A percentile compares a stretch with the other conserved stretches of the same genome.
Evolutionary conservation across 805 yeast genomes (phyloP).

Genomic region (Kluyveromyces wickerhamii): DNA sequence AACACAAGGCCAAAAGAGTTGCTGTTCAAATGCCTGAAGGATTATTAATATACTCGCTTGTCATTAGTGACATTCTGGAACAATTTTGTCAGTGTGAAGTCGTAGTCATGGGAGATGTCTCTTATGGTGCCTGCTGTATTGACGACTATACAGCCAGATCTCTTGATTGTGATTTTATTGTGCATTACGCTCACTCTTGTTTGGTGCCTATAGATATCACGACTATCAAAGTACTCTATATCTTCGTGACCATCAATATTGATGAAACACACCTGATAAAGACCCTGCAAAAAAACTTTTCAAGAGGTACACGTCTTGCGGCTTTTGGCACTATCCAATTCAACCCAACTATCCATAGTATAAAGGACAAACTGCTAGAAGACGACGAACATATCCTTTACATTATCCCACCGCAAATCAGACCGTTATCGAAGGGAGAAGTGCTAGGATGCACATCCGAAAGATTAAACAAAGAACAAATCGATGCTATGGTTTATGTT

Average conservation of each 20-base stretch:
- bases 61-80: conserved; percentile 85
- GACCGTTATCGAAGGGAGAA: conserved; percentile 91
- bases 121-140: conserved; percentile 97
- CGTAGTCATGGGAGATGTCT: conserved; percentile 95
- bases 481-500: conserved; percentile 77
- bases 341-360: conserved; percentile 85
- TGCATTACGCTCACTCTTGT: conserved; percentile 97
- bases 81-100: conserved; percentile 86
- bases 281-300: conserved; percentile 67
- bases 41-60: conserved; percentile 73
- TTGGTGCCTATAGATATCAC: conserved; percentile 93
- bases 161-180: conserved; percentile 85
- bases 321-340: conserved; percentile 94
- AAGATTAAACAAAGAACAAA: conserved; percentile 52
- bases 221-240: conserved; percentile 82
- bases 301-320: conserved; percentile 58
- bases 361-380: conserved; percentile 50
- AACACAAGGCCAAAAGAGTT: conserved; percentile 67
- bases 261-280: conserved; percentile 75
- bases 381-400: conserved; percentile 43
- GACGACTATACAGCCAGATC: conserved; percentile 94
- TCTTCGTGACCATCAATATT: conserved; percentile 87
- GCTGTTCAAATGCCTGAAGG: conserved; percentile 99
- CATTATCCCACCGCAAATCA: conserved; percentile 80
- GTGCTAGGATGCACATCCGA: conserved; percentile 96